These are phyloP conservation scores for Thoreauomyces humboldtii DNA, from an alignment of 192 early-diverging fungal species.

Conservation along the genomic window DNA sequence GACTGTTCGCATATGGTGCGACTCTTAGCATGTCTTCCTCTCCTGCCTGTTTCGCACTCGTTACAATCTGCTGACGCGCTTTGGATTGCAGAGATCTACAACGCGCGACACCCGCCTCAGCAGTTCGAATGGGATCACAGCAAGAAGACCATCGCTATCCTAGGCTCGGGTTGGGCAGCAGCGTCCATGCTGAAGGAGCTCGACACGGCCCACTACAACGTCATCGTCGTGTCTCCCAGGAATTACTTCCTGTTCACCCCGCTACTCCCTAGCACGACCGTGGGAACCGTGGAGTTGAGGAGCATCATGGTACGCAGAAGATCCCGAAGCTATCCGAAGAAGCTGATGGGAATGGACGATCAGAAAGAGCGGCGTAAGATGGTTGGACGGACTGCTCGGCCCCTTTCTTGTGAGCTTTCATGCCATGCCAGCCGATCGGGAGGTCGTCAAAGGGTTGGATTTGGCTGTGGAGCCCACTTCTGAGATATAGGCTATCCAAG, in stretches of 20 bases:
- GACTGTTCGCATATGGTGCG: slow-evolving; percentile 26
- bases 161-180: slow-evolving; percentile 49
- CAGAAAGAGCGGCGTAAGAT: too few relatives aligned
- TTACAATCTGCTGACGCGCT: not conserved
- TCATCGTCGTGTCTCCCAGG: slow-evolving; percentile 46
- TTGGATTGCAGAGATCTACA: slow-evolving; percentile 34
- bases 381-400: too few relatives aligned
- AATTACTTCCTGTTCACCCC: slow-evolving; percentile 84
- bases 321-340: too few relatives aligned
- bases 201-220: slow-evolving; percentile 78
- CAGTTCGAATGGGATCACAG: slow-evolving; percentile 49
- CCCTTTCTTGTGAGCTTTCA: too few relatives aligned
- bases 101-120: slow-evolving; percentile 39
- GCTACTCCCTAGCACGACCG: slow-evolving; percentile 54
- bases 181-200: slow-evolving; percentile 67
- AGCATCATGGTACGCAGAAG: too few relatives aligned
- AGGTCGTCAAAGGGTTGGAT: too few relatives aligned
- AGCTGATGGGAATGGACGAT: too few relatives aligned
- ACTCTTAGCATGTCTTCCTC: not conserved
- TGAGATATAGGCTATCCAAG: too few relatives aligned
- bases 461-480: too few relatives aligned
- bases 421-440: too few relatives aligned
- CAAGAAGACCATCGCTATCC: slow-evolving; percentile 52
- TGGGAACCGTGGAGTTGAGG: slow-evolving; percentile 85
- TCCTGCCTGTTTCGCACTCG: not conserved